phyloP scores from a whole-genome alignment of 192 early-diverging fungal species.

The Phycomyces nitens region DNA sequence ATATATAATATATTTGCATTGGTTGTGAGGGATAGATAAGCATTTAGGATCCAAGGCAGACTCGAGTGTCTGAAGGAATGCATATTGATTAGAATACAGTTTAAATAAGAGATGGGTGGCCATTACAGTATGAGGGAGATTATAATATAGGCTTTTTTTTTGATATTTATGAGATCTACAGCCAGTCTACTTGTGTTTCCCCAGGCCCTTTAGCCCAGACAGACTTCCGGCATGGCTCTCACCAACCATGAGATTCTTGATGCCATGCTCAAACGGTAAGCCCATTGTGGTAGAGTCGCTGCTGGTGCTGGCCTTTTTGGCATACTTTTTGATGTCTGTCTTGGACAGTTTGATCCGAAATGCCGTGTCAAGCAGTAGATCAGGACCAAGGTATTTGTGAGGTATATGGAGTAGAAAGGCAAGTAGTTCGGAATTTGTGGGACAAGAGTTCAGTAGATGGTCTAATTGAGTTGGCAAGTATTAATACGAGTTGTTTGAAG shows the following conservation, averaged over 20 bases:
- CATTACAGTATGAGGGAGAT: no score
- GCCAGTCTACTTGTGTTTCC: not conserved
- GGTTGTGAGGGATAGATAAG: no score
- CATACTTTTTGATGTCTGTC: conserved; percentile 47
- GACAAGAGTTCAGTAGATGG: conserved; percentile 71
- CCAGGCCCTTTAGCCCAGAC: not conserved
- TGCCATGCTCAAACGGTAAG: conserved; percentile 29
- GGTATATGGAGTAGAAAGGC: conserved; percentile 80
- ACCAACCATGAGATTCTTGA: conserved; percentile 32
- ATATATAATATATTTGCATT: no score
- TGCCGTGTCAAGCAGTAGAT: conserved; percentile 64
- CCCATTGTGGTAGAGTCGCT: conserved; percentile 20
- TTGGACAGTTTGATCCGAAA: conserved; percentile 66
- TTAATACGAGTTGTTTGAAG: not conserved
- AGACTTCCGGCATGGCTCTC: conserved; percentile 1
- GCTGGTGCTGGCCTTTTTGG: conserved; percentile 24
- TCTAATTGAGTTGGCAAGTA: conserved; percentile 18
- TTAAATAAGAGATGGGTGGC: no score
- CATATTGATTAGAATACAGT: no score
- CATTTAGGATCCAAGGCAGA: not conserved
- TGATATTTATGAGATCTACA: no score
- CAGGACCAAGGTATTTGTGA: conserved; percentile 53
- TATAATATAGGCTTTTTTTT: no score
- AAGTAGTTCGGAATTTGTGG: conserved; percentile 70
- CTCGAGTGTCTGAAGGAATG: not conserved